Percentiles rank a stretch among this genome's conserved stretches.
Evolutionary conservation across 345 rosid genomes (phyloP).

Genomic region (Nasturtium officinale): DNA sequence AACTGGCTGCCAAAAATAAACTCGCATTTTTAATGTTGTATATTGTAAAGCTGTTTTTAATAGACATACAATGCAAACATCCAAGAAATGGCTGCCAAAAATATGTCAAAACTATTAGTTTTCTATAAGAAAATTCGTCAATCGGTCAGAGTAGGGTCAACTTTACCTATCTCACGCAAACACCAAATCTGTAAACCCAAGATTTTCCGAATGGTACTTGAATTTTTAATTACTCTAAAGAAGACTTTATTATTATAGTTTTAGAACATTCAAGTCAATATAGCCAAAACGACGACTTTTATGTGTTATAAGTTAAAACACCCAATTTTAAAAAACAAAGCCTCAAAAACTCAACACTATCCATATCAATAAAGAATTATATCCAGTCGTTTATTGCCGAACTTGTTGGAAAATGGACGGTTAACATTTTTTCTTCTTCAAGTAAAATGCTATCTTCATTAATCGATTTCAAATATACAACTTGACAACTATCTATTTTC

Average conservation of each 20-base stretch:
- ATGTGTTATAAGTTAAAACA: no score
- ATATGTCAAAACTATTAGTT: background rate
- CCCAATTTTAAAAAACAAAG: background rate
- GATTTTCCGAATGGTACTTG: background rate
- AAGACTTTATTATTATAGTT: constrained; percentile 4
- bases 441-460: background rate
- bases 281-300: constrained; percentile 7
- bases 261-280: constrained; percentile 18
- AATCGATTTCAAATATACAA: background rate
- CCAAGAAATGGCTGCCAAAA: constrained; percentile 12
- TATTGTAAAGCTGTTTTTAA: background rate
- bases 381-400: constrained; percentile 28
- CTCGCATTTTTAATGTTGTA: no score
- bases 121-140: constrained; percentile 1
- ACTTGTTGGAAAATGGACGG: constrained; percentile 7
- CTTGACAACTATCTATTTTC: background rate
- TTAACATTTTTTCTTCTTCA: background rate
- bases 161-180: constrained; percentile 8
- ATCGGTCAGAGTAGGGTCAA: constrained; percentile 33
- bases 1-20: background rate
- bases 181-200: background rate
- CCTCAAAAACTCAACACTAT: constrained; percentile 26
- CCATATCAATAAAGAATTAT: constrained; percentile 3
- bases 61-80: constrained; percentile 1
- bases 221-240: background rate